These are phyloP conservation scores for Apocynum venetum DNA, from an alignment of 257 asterid species.

Conservation along the genomic window DNA sequence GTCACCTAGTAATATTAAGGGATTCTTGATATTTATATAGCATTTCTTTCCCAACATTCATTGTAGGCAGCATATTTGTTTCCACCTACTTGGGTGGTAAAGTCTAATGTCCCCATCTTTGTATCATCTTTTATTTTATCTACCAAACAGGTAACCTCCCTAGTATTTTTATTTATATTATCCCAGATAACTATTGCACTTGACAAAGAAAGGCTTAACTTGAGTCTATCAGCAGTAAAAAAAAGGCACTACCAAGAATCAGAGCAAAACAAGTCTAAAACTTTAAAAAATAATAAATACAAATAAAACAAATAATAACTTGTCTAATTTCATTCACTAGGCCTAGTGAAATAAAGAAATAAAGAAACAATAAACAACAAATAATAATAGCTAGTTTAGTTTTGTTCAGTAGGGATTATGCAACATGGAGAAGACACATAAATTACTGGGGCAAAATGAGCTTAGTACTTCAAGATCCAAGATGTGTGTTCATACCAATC, in stretches of 20 bases:
- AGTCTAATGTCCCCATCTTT: not conserved
- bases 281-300: not conserved
- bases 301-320: not conserved
- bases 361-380: not conserved
- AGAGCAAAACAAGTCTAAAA: not conserved
- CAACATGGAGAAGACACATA: not conserved
- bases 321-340: not conserved
- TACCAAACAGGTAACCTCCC: too few relatives aligned
- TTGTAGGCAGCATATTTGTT: not conserved
- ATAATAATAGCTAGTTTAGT: not conserved
- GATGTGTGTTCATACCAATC: constrained; percentile 34
- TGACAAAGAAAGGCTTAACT: not conserved
- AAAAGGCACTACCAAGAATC: not conserved
- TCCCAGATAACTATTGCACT: not conserved
- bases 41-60: too few relatives aligned
- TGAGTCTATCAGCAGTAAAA: not conserved
- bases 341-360: not conserved
- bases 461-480: not conserved
- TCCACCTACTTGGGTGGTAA: not conserved
- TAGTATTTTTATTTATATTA: too few relatives aligned
- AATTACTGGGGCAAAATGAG: not conserved
- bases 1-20: not conserved
- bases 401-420: not conserved
- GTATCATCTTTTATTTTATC: not conserved
- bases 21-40: not conserved